These are phyloP conservation scores for Lachancea meyersii DNA, from an alignment of 805 yeast genomes.

Conservation along the genomic window DNA sequence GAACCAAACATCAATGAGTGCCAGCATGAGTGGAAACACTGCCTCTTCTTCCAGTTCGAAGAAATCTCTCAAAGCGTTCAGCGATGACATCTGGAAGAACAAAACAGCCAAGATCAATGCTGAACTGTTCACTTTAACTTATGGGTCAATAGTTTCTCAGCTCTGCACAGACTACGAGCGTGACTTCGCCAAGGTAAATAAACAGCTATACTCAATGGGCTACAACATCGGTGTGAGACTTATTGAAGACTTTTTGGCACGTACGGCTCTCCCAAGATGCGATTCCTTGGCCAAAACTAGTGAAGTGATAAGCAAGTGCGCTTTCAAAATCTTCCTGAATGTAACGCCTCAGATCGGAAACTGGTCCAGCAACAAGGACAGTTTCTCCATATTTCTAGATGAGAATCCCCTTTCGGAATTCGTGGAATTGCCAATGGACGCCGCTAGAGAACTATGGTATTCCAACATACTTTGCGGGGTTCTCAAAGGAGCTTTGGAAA, in stretches of 20 bases:
- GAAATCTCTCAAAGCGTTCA: slow-evolving; percentile 38
- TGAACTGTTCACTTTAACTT: slow-evolving; percentile 88
- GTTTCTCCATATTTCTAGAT: slow-evolving; percentile 62
- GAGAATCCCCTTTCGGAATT: slow-evolving; percentile 94
- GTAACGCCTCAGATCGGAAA: slow-evolving; percentile 67
- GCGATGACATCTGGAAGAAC: slow-evolving; percentile 91
- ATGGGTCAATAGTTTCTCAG: slow-evolving; percentile 90
- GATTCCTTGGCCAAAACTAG: slow-evolving; percentile 75
- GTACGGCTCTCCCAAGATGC: slow-evolving; percentile 82
- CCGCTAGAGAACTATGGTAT: slow-evolving; percentile 78
- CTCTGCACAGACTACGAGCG: slow-evolving; percentile 74
- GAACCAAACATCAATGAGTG: slow-evolving; percentile 2
- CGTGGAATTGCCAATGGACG: slow-evolving; percentile 87
- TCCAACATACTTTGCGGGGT: slow-evolving; percentile 88
- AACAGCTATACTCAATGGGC: slow-evolving; percentile 87
- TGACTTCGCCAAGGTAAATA: slow-evolving; percentile 73
- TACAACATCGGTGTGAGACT: slow-evolving; percentile 86
- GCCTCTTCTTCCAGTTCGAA: slow-evolving; percentile 2
- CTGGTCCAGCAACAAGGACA: slow-evolving; percentile 71
- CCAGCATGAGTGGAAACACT: not conserved
- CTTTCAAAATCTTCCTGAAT: slow-evolving; percentile 84
- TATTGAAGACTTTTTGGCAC: slow-evolving; percentile 88
- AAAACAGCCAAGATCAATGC: slow-evolving; percentile 84
- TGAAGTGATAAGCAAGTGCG: slow-evolving; percentile 77
- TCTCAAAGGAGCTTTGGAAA: slow-evolving; percentile 82